phyloP scores from a whole-genome alignment of 352 stramenopile species.

The Globisporangium cystogenes region DNA sequence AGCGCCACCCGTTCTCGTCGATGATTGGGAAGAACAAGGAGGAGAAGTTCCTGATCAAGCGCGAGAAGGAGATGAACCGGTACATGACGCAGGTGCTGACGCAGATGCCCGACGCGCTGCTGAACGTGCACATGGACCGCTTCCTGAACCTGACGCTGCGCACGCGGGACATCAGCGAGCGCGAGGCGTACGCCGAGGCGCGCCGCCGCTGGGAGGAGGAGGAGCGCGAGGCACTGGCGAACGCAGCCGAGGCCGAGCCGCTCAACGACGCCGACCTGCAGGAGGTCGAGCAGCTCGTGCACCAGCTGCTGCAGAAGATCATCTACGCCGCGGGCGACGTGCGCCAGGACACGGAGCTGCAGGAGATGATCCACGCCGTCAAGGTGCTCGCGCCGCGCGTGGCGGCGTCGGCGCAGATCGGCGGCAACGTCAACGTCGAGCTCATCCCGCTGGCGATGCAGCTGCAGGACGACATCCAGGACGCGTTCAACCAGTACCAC shows the following conservation, averaged over 20 bases:
- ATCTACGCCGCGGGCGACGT: constrained; percentile 85
- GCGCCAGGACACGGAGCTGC: constrained; percentile 82
- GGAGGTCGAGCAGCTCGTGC: constrained; percentile 86
- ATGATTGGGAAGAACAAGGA: constrained; percentile 90
- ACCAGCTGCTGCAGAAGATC: constrained; percentile 86
- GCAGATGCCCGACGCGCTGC: constrained; percentile 84
- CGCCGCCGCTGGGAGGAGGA: constrained; percentile 87
- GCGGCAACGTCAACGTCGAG: constrained; percentile 85
- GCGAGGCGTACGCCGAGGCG: constrained; percentile 83
- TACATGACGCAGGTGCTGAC: constrained; percentile 90
- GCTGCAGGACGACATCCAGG: constrained; percentile 87
- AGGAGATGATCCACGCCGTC: constrained; percentile 89
- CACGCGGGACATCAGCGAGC: constrained; percentile 84
- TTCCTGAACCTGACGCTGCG: constrained; percentile 87
- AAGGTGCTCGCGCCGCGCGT: constrained; percentile 85
- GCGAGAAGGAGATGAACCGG: constrained; percentile 88
- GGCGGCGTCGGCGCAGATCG: constrained; percentile 79
- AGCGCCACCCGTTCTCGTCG: constrained; percentile 87
- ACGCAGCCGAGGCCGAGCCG: constrained; percentile 77
- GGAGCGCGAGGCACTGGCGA: constrained; percentile 80
- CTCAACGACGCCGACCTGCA: constrained; percentile 85
- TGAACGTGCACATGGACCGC: constrained; percentile 88
- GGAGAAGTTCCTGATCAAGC: constrained; percentile 90
- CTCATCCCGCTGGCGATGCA: constrained; percentile 86
- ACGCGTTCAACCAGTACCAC: constrained; percentile 91